Conservation (phyloP, 805 yeast species). For the Saturnispora galanensis region DNA sequence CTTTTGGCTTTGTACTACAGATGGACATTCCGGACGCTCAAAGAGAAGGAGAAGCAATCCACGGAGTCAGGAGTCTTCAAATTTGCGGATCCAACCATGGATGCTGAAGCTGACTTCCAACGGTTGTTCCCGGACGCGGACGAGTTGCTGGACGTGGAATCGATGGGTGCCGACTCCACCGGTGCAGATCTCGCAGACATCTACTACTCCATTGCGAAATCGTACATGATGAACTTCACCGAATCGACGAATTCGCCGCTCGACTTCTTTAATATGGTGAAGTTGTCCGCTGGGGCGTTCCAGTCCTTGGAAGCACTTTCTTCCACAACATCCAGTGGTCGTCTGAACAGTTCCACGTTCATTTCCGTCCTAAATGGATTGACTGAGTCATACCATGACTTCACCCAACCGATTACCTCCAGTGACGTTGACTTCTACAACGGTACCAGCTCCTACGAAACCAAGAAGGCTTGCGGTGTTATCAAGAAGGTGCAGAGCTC, state of each 20-base stretch:
- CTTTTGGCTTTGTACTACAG: conserved; percentile 60
- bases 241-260: conserved; percentile 13
- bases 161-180: conserved; percentile 14
- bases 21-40: conserved; percentile 70
- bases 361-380: conserved; percentile 29
- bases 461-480: conserved; percentile 45
- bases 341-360: conserved; percentile 24
- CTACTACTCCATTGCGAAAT: conserved; percentile 38
- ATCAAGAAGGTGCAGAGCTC: conserved; percentile 35
- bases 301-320: conserved; percentile 22
- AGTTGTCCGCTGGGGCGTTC: conserved; percentile 31
- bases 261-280: conserved; percentile 23
- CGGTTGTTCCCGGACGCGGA: conserved; percentile 84
- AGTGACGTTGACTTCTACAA: conserved; percentile 50
- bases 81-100: conserved; percentile 51
- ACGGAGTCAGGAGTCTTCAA: conserved; percentile 56
- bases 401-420: conserved; percentile 17
- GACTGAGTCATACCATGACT: conserved; percentile 24
- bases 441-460: conserved; percentile 51
- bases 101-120: conserved; percentile 71
- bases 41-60: conserved; percentile 52
- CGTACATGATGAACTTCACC: conserved; percentile 37
- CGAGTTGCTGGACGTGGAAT: conserved; percentile 38
- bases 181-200: conserved; percentile 31
- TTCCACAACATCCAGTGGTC: conserved; percentile 16